A percentile compares a stretch with the other conserved stretches of the same genome.
These are phyloP conservation scores for Pulveroboletus ravenelii DNA, from an alignment of 768 basidiomycete species.

Conservation along the genomic window DNA sequence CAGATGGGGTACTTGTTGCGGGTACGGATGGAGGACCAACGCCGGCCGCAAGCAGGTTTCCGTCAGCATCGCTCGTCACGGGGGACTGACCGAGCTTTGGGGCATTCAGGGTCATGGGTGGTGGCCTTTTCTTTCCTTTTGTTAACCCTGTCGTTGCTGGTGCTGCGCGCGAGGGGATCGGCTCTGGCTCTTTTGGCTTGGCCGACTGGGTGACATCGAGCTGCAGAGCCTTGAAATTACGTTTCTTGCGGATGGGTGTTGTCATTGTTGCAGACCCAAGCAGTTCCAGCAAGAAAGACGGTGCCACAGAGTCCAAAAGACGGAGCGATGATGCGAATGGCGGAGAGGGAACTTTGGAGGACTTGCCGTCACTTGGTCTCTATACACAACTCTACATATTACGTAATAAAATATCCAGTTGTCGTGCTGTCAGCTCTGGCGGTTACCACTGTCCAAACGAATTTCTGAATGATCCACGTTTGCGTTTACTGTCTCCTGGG, in stretches of 20 bases:
- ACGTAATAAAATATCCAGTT: conserved; percentile 15
- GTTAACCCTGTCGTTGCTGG: conserved; percentile 34
- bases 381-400: conserved; percentile 12
- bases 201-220: conserved; percentile 53
- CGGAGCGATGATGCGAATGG: conserved; percentile 11
- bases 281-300: conserved; percentile 4
- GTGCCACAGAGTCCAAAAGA: conserved; percentile 3
- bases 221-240: conserved; percentile 85
- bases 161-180: conserved; percentile 46
- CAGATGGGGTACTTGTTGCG: conserved; percentile 45
- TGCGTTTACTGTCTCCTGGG: no score
- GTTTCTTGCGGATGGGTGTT: conserved; percentile 79
- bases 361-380: background rate
- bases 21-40: conserved; percentile 50
- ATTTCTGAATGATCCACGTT: background rate
- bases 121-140: conserved; percentile 66
- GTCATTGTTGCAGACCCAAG: conserved; percentile 30
- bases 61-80: conserved; percentile 31
- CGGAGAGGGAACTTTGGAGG: conserved; percentile 16
- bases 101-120: conserved; percentile 77
- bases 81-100: conserved; percentile 51
- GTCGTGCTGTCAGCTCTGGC: background rate
- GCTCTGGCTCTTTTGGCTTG: conserved; percentile 37
- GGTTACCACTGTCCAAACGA: background rate
- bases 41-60: conserved; percentile 45